Base-by-base conservation (phyloP, 2,329 filamentous ascomycete genomes). In the Cercospora sesami region DNA sequence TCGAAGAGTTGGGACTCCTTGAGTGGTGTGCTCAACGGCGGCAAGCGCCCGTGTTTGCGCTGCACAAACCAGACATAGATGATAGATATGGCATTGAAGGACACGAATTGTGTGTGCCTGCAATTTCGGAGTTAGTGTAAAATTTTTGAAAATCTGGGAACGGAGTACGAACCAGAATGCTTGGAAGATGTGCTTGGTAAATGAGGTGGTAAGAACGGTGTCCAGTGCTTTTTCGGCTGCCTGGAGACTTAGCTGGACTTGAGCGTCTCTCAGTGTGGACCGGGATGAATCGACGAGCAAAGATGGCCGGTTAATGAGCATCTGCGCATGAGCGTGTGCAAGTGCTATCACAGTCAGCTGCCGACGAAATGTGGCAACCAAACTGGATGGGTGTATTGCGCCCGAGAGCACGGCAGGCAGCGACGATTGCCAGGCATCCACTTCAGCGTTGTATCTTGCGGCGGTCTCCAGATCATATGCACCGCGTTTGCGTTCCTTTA, bases 11-110 rank as follows among this genome's bases (percentile, higher is more conserved):
- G 69, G 3, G 72, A 65, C 42, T 75, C 73, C 4, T 68, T 30
- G 36, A 65, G 45, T 60, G 12, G 63, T 42, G 39, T 39, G 74
- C 53, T 31, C 8, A 71, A 36, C 2, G 58, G 48, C 3, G 71
- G 63, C 12, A 75, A 33, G 16, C 73, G 73, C 10, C 69, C 71
- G 14, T 73, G 68, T 36, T 71, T 72, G 21, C 73, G 80, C 71
- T 85, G 84, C 16, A 87, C 86, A 55, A 84, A 78, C 78, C 83
- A 85, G 2, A 87, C 82, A 66, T 86, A 87, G 0, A 86, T 76
- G 4, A 86, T 83, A 0, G 83, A 83, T 0, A 87, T 78, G 0
- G 85, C 84, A 31, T 68, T 72, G 70, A 72, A 71, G 31, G 67
- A 66, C 26, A 71, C 65, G 51, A 71, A 71, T 57, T 71, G 69